Evolutionary conservation across 768 basidiomycete genomes (phyloP).

Genomic region (Lactarius hengduanensis): DNA sequence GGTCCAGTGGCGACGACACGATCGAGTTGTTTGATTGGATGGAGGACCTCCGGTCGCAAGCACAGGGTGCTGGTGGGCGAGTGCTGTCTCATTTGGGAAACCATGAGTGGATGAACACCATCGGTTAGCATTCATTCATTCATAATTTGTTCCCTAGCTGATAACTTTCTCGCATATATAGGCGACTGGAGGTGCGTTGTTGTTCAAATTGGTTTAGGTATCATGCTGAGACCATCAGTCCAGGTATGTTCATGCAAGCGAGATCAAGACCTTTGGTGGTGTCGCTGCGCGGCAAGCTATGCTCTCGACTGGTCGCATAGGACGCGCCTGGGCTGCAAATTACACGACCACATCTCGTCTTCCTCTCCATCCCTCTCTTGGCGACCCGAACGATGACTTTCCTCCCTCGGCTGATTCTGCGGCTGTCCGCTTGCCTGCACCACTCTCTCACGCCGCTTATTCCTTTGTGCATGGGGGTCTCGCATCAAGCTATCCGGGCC

Average conservation of each 20-base stretch:
- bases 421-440: slow-evolving; percentile 31
- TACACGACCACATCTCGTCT: slow-evolving; percentile 81
- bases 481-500: slow-evolving; percentile 67
- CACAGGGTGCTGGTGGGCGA: slow-evolving; percentile 61
- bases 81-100: slow-evolving; percentile 85
- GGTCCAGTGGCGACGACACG: slow-evolving; percentile 79
- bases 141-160: slow-evolving; percentile 4
- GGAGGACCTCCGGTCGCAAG: slow-evolving; percentile 78
- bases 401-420: slow-evolving; percentile 43
- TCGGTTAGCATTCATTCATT: slow-evolving; percentile 46
- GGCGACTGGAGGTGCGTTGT: slow-evolving; percentile 80
- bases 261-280: slow-evolving; percentile 80
- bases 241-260: slow-evolving; percentile 82
- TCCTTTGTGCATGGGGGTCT: slow-evolving; percentile 96
- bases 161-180: slow-evolving; percentile 32
- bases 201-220: background rate
- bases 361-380: slow-evolving; percentile 71
- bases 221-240: slow-evolving; percentile 2
- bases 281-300: slow-evolving; percentile 69
- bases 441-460: slow-evolving; percentile 73
- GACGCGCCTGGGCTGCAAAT: slow-evolving; percentile 79
- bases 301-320: slow-evolving; percentile 74
- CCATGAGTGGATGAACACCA: slow-evolving; percentile 94
- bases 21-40: slow-evolving; percentile 83
- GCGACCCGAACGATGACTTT: slow-evolving; percentile 59